A percentile compares a stretch with the other conserved stretches of the same genome.
phyloP scores from a whole-genome alignment of 2,329 filamentous ascomycete species.

The Tolypocladium nubicola region DNA sequence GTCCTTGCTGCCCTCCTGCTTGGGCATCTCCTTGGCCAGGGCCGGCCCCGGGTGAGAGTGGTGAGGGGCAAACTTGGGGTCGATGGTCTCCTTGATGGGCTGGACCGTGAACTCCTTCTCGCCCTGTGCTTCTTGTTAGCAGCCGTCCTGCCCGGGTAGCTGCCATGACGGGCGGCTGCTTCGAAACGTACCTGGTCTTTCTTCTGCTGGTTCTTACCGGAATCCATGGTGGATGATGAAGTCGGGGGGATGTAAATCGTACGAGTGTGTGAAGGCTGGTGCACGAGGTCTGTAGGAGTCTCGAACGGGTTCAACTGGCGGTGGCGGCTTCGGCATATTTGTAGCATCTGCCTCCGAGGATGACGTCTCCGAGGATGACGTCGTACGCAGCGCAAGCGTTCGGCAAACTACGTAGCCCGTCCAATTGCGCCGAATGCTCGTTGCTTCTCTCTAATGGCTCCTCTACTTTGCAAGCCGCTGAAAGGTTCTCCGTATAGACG shows the following conservation, averaged over 20 bases:
- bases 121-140: conserved; percentile 19
- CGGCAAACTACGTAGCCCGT: not conserved
- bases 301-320: not conserved
- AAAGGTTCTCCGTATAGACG: no score
- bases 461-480: no score
- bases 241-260: not conserved
- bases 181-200: conserved; percentile 17
- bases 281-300: not conserved
- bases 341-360: not conserved
- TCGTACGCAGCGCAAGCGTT: not conserved
- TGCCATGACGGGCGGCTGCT: not conserved
- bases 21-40: conserved; percentile 40
- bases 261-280: not conserved
- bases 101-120: conserved; percentile 36
- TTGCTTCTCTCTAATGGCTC: no score
- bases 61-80: conserved; percentile 39
- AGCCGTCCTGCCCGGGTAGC: not conserved
- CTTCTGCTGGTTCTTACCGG: conserved; percentile 9
- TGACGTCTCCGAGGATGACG: conserved; percentile 4
- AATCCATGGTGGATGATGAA: conserved; percentile 6
- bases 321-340: not conserved
- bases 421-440: not conserved
- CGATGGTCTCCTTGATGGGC: conserved; percentile 29
- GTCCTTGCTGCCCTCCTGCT: conserved; percentile 53
- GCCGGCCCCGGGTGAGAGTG: conserved; percentile 49